Percentiles rank a stretch among this genome's conserved stretches.
phyloP scores from a whole-genome alignment of 73 alveolate species.

The Paramecium tetraurelia region DNA sequence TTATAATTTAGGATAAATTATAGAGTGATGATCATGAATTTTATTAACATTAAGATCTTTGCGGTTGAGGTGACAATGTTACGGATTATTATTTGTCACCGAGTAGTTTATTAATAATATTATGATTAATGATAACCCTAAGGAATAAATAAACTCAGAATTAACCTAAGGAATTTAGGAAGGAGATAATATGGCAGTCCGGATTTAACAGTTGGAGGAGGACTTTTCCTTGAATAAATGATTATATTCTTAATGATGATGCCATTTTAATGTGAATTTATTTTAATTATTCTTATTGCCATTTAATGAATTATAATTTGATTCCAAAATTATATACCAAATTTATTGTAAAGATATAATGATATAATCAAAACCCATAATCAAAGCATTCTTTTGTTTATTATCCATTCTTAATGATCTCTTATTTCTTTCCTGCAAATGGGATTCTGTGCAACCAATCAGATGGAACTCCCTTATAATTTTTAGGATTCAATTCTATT shows the following conservation, averaged over 20 bases:
- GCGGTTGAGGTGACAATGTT: not conserved
- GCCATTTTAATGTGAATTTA: not conserved
- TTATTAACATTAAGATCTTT: not conserved
- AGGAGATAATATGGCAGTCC: not conserved
- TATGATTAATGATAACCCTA: not conserved
- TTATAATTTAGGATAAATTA: no score
- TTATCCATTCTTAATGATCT: not conserved
- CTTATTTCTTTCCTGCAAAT: slow-evolving; percentile 58
- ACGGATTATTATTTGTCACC: no score
- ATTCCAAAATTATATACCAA: no score
- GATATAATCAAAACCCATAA: not conserved
- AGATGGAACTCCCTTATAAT: slow-evolving; percentile 59
- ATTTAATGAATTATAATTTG: not conserved
- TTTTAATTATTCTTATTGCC: not conserved
- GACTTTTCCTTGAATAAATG: not conserved
- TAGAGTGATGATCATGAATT: no score
- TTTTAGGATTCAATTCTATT: slow-evolving; percentile 58
- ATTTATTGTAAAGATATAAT: not conserved
- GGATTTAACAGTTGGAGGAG: not conserved
- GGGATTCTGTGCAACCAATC: slow-evolving; percentile 67
- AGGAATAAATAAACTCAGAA: not conserved
- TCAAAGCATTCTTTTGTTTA: slow-evolving; percentile 36
- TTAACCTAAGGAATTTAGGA: not conserved
- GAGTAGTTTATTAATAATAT: not conserved
- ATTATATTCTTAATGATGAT: not conserved